phyloP scores from a whole-genome alignment of 805 yeast species.

The Naumovozyma castellii region DNA sequence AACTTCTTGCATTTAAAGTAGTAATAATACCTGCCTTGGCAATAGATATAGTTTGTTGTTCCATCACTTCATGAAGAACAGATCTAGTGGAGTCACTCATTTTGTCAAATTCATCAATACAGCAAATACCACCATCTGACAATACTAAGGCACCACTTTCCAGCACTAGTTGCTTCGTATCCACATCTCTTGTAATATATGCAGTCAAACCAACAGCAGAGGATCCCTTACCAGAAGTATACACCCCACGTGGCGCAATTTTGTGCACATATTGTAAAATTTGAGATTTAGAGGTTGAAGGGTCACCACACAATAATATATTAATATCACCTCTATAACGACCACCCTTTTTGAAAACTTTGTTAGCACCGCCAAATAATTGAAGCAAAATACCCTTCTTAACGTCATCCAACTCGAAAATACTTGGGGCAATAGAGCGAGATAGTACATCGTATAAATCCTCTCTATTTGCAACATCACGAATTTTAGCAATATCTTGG shows the following conservation, averaged over 20 bases:
- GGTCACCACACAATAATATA: conserved; percentile 90
- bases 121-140: conserved; percentile 97
- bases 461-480: conserved; percentile 50
- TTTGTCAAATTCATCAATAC: conserved; percentile 97
- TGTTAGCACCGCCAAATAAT: conserved; percentile 91
- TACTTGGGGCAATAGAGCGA: conserved; percentile 92
- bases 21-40: conserved; percentile 98
- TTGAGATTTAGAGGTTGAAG: conserved; percentile 95
- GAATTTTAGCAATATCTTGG: conserved; percentile 59
- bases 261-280: conserved; percentile 89
- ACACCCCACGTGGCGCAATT: conserved; percentile 95
- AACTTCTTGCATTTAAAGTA: conserved; percentile 90
- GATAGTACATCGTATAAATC: conserved; percentile 83
- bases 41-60: conserved; percentile 94
- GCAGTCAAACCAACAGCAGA: conserved; percentile 99
- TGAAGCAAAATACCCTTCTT: conserved; percentile 91
- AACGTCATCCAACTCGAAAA: conserved; percentile 92
- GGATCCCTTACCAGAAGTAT: conserved; percentile 97
- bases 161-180: conserved; percentile 83
- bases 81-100: conserved; percentile 93
- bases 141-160: conserved; percentile 95
- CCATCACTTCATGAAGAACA: conserved; percentile 97
- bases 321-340: conserved; percentile 94
- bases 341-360: conserved; percentile 81
- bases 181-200: conserved; percentile 87